phyloP scores from a whole-genome alignment of 202 grass and related monocot genomes.

The Digitaria exilis region DNA sequence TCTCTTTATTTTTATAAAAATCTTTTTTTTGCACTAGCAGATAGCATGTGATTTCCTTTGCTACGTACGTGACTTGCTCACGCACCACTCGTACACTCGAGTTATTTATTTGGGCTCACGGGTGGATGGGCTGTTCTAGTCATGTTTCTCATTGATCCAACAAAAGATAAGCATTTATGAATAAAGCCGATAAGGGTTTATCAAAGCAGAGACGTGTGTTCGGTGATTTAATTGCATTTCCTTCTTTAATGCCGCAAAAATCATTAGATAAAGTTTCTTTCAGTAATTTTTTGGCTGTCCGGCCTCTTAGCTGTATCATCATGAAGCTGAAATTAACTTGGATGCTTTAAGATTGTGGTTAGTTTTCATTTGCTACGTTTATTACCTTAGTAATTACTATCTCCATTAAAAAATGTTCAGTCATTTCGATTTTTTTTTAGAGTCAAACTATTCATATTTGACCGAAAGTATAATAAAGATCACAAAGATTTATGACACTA shows the following conservation, averaged over 20 bases:
- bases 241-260: not conserved
- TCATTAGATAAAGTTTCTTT: too few relatives aligned
- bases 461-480: too few relatives aligned
- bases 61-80: not conserved
- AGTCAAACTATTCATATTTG: too few relatives aligned
- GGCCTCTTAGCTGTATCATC: too few relatives aligned
- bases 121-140: conserved; percentile 8
- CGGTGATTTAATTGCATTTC: not conserved
- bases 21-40: not conserved
- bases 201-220: not conserved
- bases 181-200: not conserved
- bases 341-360: too few relatives aligned
- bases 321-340: too few relatives aligned
- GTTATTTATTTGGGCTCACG: conserved; percentile 16
- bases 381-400: too few relatives aligned
- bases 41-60: conserved; percentile 12
- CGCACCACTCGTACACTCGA: not conserved
- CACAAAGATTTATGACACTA: too few relatives aligned
- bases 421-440: too few relatives aligned
- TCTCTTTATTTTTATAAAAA: not conserved
- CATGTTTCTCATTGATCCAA: not conserved
- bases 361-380: too few relatives aligned
- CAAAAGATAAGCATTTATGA: not conserved
- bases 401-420: too few relatives aligned
- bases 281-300: too few relatives aligned